Evolutionary conservation across 164 flowering plant genomes (phyloP), one percentile per base, ranked within the genome.

Genomic region (Dillenia suffruticosa): DNA sequence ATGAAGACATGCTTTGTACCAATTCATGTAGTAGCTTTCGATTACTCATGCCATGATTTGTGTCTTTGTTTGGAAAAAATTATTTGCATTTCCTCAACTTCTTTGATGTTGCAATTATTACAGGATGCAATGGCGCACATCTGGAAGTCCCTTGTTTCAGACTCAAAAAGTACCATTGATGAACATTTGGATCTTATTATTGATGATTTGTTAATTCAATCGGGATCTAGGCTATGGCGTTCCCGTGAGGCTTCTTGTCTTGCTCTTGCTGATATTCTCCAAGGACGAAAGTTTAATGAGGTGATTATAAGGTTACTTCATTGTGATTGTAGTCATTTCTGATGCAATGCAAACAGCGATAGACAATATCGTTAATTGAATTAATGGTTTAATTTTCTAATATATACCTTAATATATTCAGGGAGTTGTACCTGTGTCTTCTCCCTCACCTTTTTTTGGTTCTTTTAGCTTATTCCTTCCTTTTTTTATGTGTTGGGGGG

Each of bases 51-150:
- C 22, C 22, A 19, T 19, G 22, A 13, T 22, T 13, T 32, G 1
- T 32, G 10, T 49, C 9, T 51, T 51, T n/a, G 9, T 22, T 13
- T 60, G 0, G 9, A 22, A 61, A 32, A 9, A 10, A 10, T 47
- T 47, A 47, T 19, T 19, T 19, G 22, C 22, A 19, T 19, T 19
- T 19, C 1, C 22, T 19, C 22, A 19, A 19, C 22, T 5, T 65
- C 47, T 61, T 62, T 59, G 52, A 54, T 71, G 26, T 45, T 76
- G n/a, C 51, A 13, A 50, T 61, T 1, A 59, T 62, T 68, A 24
- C 64, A 94, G 99, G 99, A 94, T 81, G 96, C 99, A 45, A 94
- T 94, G 99, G 79, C 89, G 53, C 95, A 89, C 70, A 94, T 94
- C 58, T 94, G 99, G 99, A 94, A 83, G 73, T 80, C 97, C n/a